These are phyloP conservation scores for Peterozyma xylosa DNA, from an alignment of 805 yeast genomes.

Conservation along the genomic window DNA sequence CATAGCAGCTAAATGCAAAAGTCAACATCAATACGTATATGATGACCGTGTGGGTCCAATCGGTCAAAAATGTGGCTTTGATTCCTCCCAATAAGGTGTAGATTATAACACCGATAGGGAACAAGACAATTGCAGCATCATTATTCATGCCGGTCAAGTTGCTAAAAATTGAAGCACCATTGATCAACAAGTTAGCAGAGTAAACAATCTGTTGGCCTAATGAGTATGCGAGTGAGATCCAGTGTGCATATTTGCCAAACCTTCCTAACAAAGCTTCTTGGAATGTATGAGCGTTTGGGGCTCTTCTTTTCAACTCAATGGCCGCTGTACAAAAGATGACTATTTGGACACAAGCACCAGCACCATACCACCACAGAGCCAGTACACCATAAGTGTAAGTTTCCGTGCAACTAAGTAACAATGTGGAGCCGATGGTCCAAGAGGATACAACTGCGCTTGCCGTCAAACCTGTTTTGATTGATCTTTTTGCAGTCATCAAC, in stretches of 20 bases:
- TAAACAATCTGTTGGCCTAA: slow-evolving; percentile 20
- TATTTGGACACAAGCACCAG: slow-evolving; percentile 27
- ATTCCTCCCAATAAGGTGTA: slow-evolving; percentile 33
- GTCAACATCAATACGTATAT: slow-evolving; percentile 22
- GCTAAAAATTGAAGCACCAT: slow-evolving; percentile 25
- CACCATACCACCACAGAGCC: slow-evolving; percentile 27
- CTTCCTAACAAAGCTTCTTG: slow-evolving; percentile 24
- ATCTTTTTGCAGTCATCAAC: slow-evolving; percentile 29
- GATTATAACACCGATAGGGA: slow-evolving; percentile 27
- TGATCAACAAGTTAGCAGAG: slow-evolving; percentile 25
- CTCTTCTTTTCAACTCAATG: slow-evolving; percentile 24
- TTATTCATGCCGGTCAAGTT: slow-evolving; percentile 24
- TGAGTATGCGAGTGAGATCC: slow-evolving; percentile 18
- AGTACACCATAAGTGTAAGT: slow-evolving; percentile 26
- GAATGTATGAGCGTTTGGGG: slow-evolving; percentile 28
- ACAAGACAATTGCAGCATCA: slow-evolving; percentile 24
- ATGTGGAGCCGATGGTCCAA: slow-evolving; percentile 27
- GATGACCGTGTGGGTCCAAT: slow-evolving; percentile 29
- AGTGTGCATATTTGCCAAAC: slow-evolving; percentile 23
- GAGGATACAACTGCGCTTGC: slow-evolving; percentile 28
- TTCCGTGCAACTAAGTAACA: slow-evolving; percentile 21
- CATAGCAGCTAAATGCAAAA: slow-evolving; percentile 20
- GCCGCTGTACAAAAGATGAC: slow-evolving; percentile 24
- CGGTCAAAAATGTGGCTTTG: slow-evolving; percentile 31
- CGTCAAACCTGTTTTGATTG: slow-evolving; percentile 26